phyloP scores from a whole-genome alignment of 371 early-diverging fungal genomes.

The Mucor circinelloides region DNA sequence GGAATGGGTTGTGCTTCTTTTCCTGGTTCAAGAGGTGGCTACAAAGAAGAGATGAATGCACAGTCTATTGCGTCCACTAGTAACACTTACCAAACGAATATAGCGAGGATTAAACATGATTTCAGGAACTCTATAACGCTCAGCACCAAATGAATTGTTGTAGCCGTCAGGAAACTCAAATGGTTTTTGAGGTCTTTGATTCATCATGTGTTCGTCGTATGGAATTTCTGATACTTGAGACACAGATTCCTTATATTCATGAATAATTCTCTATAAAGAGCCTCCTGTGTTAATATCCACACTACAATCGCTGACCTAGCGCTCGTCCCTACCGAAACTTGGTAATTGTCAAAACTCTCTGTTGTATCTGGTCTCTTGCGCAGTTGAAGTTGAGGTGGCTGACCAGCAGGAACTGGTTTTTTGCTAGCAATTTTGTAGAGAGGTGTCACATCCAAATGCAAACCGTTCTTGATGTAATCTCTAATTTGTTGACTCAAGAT shows the following conservation, averaged over 20 bases:
- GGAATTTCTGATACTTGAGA: constrained; percentile 81
- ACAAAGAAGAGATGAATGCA: neutral
- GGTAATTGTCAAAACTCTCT: constrained; percentile 67
- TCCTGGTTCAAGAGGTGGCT: constrained; percentile 23
- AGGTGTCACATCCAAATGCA: constrained; percentile 75
- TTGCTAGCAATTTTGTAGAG: constrained; percentile 82
- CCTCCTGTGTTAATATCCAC: neutral
- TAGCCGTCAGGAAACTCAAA: constrained; percentile 97
- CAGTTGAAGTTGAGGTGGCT: constrained; percentile 60
- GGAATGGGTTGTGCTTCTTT: constrained; percentile 29
- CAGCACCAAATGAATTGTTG: constrained; percentile 80
- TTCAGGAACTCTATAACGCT: constrained; percentile 84
- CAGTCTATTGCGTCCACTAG: neutral
- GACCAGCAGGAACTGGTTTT: constrained; percentile 68
- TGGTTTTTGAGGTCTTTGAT: constrained; percentile 67
- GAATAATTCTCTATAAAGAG: constrained; percentile 55
- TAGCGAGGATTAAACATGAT: constrained; percentile 62
- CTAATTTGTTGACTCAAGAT: constrained; percentile 77
- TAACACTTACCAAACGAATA: constrained; percentile 9
- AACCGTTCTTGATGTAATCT: constrained; percentile 60
- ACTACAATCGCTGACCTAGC: neutral
- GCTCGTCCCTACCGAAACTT: constrained; percentile 55
- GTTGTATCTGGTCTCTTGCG: constrained; percentile 65
- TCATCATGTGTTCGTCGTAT: constrained; percentile 61
- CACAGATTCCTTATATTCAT: constrained; percentile 93